These are phyloP conservation scores for Microthyrium microscopicum DNA, from an alignment of 2,329 filamentous ascomycete genomes.

Conservation along the genomic window DNA sequence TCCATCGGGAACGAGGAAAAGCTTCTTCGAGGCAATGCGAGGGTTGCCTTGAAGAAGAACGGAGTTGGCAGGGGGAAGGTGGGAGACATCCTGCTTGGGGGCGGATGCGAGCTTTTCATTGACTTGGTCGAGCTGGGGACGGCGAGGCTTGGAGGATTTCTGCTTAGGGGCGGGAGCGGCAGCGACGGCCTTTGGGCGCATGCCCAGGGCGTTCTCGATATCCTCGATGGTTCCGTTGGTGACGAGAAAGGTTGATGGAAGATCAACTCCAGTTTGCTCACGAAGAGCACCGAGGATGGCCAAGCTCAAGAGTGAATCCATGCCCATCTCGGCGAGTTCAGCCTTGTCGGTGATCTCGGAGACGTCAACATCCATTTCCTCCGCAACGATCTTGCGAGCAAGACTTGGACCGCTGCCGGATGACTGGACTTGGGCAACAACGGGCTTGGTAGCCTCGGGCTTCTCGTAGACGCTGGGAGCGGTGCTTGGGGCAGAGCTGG, in stretches of 20 bases:
- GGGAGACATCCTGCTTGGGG: conserved; percentile 23
- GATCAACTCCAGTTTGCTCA: conserved; percentile 32
- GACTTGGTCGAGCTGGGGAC: conserved; percentile 29
- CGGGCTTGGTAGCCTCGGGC: background rate
- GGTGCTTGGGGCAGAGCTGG: conserved; percentile 29
- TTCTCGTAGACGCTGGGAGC: conserved; percentile 23
- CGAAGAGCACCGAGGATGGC: conserved; percentile 34
- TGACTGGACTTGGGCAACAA: background rate
- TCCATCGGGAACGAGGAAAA: conserved; percentile 35
- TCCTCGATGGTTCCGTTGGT: conserved; percentile 46
- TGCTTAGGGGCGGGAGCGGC: conserved; percentile 5
- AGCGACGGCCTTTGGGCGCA: conserved; percentile 26
- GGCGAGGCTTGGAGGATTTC: conserved; percentile 15
- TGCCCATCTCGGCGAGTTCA: conserved; percentile 42
- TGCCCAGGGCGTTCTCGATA: conserved; percentile 47
- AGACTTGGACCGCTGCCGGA: conserved; percentile 25
- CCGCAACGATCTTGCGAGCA: conserved; percentile 31
- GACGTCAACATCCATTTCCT: conserved; percentile 50
- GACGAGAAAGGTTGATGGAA: conserved; percentile 38
- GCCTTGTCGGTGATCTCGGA: conserved; percentile 36
- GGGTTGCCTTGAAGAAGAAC: conserved; percentile 41
- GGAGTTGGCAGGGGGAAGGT: conserved; percentile 33
- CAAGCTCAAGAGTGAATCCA: conserved; percentile 37
- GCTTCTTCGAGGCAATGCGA: conserved; percentile 37
- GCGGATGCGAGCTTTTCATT: conserved; percentile 26